Base-by-base conservation (phyloP, 768 basidiomycete species). In the Clitopilus passeckerianus region DNA sequence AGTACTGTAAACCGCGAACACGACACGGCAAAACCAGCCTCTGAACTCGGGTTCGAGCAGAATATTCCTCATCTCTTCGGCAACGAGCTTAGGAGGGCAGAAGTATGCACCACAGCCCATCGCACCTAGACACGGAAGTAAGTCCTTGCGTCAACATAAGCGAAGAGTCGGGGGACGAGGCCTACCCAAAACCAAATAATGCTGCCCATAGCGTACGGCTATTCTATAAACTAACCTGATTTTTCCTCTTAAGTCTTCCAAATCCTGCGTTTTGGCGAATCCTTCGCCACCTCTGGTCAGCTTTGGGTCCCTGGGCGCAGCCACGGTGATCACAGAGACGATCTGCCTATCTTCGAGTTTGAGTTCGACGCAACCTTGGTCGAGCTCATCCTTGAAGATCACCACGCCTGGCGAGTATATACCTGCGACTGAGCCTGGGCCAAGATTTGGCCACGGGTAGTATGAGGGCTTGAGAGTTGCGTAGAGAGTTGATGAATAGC, bases 361-460 rank as follows among this genome's bases (percentile, higher is more conserved):
- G 1, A 80, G 70, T 33, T 77, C 74, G 6, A 59, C 70, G 58
- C 76, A 80, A 44, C 70, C 69, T 57, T 78, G 71, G 60, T 77
- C 77, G 24, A 80, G 72, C 59, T 79, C 77, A 55, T 79, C 71
- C 59, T 77, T 78, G 71, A 80, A 80, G 16, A 81, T 69, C 34
- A 81, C 76, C 5, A 81, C 74, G 6, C 73, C 75, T 0, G 79
- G 77, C 0, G 79, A 81, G 65, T 64, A 80, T 1, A 80, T 58
- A 0, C 77, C 80, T 1, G 76, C 73, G 5, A 68, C 62, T 15
- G 74, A 78, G 1, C 74, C 74, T 5, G 67, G 68, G 35, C 80
- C 79, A 16, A 72, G 64, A 63, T 81, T 81, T 10, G 76, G 72
- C 80, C 80, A 80, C 6, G 80, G 79, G 57, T 80, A 80, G 60